These are phyloP conservation scores for Eucalyptus victrix DNA, from an alignment of 345 rosid genomes.

Conservation along the genomic window DNA sequence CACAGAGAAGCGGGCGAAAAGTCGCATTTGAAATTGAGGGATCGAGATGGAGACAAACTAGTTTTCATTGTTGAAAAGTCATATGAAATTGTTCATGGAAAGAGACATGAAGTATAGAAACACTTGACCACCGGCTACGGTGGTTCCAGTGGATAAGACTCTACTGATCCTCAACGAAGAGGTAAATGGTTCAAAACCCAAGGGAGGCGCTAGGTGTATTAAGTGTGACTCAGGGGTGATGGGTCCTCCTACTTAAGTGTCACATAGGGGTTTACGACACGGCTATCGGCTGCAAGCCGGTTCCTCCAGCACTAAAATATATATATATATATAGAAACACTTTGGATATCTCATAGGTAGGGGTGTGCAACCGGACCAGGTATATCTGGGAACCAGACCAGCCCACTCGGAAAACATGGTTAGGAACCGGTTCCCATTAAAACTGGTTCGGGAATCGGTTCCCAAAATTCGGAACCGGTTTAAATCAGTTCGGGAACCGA, in stretches of 20 bases:
- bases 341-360: neutral
- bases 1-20: neutral
- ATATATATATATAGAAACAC: too few relatives aligned
- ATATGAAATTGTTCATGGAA: neutral
- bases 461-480: fast-evolving
- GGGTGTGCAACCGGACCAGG: fast-evolving
- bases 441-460: fast-evolving
- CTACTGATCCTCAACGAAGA: too few relatives aligned
- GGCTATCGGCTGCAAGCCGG: too few relatives aligned
- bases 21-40: neutral
- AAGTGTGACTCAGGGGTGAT: too few relatives aligned
- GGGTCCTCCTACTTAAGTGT: too few relatives aligned
- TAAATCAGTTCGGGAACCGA: fast-evolving
- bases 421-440: fast-evolving
- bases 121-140: too few relatives aligned
- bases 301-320: too few relatives aligned
- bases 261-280: too few relatives aligned
- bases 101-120: neutral
- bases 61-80: neutral
- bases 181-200: too few relatives aligned
- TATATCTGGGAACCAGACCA: fast-evolving
- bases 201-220: too few relatives aligned
- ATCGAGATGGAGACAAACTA: neutral
- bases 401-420: fast-evolving
- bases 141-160: too few relatives aligned